Evolutionary conservation across 148 eudicot species (phyloP).

Genomic region (Cornus controversa): DNA sequence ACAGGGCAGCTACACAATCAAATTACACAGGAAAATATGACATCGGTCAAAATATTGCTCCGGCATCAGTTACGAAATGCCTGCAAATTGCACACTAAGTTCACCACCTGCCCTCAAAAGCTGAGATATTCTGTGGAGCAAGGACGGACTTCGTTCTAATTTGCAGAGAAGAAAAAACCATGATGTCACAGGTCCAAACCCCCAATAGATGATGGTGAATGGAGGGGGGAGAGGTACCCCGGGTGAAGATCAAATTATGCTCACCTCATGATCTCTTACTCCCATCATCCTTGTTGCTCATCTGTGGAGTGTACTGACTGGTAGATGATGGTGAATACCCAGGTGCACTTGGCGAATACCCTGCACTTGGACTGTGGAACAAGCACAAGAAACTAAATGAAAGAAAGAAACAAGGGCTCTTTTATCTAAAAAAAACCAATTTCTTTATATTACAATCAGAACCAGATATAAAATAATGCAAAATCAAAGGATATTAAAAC

Average conservation of each 20-base stretch:
- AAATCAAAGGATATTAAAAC: not conserved
- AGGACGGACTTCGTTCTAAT: too few species aligned
- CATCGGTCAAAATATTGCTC: not conserved
- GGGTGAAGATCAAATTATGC: too few species aligned
- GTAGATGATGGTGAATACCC: slow-evolving; percentile 64
- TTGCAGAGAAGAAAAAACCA: too few species aligned
- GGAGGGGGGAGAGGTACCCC: too few species aligned
- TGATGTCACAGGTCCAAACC: not conserved
- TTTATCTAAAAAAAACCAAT: slow-evolving; percentile 2
- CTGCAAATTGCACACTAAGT: not conserved
- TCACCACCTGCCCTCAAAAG: not conserved
- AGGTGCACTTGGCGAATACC: slow-evolving; percentile 61
- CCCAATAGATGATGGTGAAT: not conserved
- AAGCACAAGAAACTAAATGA: not conserved
- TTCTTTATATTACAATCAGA: not conserved
- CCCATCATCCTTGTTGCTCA: slow-evolving; percentile 38
- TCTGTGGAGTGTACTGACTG: slow-evolving; percentile 48
- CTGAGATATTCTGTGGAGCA: too few species aligned
- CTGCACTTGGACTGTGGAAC: slow-evolving; percentile 48
- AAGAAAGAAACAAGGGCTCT: not conserved
- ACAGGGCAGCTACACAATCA: not conserved
- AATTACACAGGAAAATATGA: not conserved
- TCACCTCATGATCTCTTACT: slow-evolving; percentile 10
- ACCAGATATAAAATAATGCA: not conserved
- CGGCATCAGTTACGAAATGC: not conserved